phyloP scores from a whole-genome alignment of 106 monocot genomes.

The Phalaenopsis equestris region DNA sequence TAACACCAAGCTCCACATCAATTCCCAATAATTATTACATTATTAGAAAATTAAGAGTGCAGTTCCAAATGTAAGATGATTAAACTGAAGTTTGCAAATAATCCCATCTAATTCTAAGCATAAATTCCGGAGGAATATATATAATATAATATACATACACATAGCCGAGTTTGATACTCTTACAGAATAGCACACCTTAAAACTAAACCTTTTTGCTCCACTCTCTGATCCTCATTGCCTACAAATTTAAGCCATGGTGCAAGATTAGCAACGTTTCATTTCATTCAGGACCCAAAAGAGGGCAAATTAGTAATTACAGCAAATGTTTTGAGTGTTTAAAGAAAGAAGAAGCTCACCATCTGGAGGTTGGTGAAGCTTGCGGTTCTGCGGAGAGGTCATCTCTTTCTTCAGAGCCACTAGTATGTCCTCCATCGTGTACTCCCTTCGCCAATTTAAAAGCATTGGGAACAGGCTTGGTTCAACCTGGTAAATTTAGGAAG shows the following conservation, averaged over 20 bases:
- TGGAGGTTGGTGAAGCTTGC: constrained; percentile 48
- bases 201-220: constrained; percentile 53
- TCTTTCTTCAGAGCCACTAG: constrained; percentile 60
- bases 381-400: constrained; percentile 64
- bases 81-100: background rate
- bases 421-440: constrained; percentile 76
- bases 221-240: constrained; percentile 59
- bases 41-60: no score
- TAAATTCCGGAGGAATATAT: background rate
- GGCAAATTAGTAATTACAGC: background rate
- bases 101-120: background rate
- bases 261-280: background rate
- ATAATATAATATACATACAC: background rate
- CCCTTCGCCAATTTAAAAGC: constrained; percentile 63
- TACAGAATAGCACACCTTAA: constrained; percentile 60
- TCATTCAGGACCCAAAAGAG: no score
- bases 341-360: constrained; percentile 32
- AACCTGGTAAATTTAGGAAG: constrained; percentile 27
- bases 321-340: background rate
- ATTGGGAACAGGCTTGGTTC: constrained; percentile 56
- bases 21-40: background rate
- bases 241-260: background rate
- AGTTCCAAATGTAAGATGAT: no score
- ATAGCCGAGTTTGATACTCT: background rate
- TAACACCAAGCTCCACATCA: background rate